phyloP scores from a whole-genome alignment of 805 yeast genomes.

The Yarrowia sp. region DNA sequence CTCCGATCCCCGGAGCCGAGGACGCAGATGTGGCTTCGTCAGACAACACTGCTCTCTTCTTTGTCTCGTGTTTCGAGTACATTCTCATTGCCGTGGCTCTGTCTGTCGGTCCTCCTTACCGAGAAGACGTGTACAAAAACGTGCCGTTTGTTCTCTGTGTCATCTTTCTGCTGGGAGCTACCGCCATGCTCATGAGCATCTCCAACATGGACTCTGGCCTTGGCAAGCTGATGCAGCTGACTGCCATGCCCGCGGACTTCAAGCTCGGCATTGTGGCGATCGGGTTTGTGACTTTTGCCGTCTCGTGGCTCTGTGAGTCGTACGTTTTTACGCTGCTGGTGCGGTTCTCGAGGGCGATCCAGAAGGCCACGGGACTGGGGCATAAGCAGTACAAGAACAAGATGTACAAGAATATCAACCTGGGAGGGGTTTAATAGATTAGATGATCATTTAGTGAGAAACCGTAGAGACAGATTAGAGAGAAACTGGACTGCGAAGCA shows the following conservation, averaged over 20 bases:
- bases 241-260: conserved; percentile 61
- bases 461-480: too few species aligned
- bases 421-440: conserved; percentile 13
- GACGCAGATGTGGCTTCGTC: conserved; percentile 82
- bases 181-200: conserved; percentile 60
- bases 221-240: conserved; percentile 78
- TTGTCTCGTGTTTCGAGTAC: conserved; percentile 86
- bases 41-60: conserved; percentile 87
- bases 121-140: conserved; percentile 73
- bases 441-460: too few species aligned
- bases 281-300: conserved; percentile 22
- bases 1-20: conserved; percentile 81
- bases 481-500: too few species aligned
- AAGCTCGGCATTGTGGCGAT: conserved; percentile 50
- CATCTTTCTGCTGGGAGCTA: conserved; percentile 56
- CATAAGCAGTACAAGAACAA: conserved; percentile 52
- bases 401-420: conserved; percentile 52
- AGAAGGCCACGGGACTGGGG: conserved; percentile 24
- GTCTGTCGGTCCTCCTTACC: conserved; percentile 91
- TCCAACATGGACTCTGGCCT: conserved; percentile 59
- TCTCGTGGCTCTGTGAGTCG: conserved; percentile 19
- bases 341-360: background rate
- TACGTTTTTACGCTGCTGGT: conserved; percentile 10
- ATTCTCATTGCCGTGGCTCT: conserved; percentile 82
- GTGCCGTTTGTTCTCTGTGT: conserved; percentile 74